Evolutionary conservation across 2,329 filamentous ascomycete genomes (phyloP).

Genomic region (Talaromyces pinophilus): DNA sequence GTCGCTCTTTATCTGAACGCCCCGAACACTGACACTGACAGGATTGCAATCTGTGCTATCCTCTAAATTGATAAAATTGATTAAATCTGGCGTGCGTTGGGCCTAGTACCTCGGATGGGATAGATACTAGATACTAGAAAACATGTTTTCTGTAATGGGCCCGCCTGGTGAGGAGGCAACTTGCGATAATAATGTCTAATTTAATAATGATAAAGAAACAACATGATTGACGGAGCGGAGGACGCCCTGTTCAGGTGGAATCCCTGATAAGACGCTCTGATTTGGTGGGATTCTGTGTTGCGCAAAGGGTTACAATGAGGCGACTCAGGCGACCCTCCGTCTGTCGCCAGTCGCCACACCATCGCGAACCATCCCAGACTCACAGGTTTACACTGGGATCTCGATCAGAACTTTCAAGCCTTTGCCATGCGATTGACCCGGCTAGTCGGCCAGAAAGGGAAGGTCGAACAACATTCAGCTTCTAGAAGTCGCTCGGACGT

Average conservation of each 20-base stretch:
- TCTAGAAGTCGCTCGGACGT: slow-evolving; percentile 4
- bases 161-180: slow-evolving; percentile 4
- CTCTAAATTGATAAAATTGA: not conserved
- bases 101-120: not conserved
- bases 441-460: not conserved
- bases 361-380: not conserved
- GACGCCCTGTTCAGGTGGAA: not conserved
- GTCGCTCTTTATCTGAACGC: slow-evolving; percentile 1
- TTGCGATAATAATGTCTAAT: slow-evolving; percentile 3
- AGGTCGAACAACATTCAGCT: not conserved
- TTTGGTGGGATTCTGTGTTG: slow-evolving; percentile 5
- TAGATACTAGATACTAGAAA: not conserved
- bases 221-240: slow-evolving; percentile 1
- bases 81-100: not conserved
- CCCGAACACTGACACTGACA: not conserved
- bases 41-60: not conserved
- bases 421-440: not conserved
- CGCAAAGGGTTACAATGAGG: slow-evolving; percentile 5
- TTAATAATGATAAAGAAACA: not conserved
- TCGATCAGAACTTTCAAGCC: not conserved
- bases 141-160: not conserved
- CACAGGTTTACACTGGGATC: not conserved
- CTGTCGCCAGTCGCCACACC: not conserved
- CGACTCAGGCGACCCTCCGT: not conserved
- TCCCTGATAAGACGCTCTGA: not conserved